Conservation (phyloP, 2,329 filamentous ascomycete species). For the Trematosphaeria pertusa region DNA sequence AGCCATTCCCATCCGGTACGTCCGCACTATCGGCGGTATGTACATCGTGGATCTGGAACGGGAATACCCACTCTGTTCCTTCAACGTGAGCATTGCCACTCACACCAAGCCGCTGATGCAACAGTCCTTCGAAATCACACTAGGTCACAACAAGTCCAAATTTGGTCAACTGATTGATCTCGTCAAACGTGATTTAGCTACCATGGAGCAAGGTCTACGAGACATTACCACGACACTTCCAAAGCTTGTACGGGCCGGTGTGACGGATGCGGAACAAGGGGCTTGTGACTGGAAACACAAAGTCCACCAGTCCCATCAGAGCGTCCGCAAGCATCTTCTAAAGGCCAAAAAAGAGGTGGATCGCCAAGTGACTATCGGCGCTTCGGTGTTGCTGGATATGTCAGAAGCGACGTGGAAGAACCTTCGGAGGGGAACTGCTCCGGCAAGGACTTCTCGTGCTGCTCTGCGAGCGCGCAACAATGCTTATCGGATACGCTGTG, state of each 20-base stretch:
- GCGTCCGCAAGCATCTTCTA: constrained; percentile 1
- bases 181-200: constrained; percentile 24
- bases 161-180: constrained; percentile 29
- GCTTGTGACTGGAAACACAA: constrained; percentile 10
- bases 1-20: constrained; percentile 55
- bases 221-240: constrained; percentile 28
- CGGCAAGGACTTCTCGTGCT: constrained; percentile 33
- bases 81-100: constrained; percentile 57
- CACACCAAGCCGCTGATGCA: constrained; percentile 46
- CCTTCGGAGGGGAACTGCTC: constrained; percentile 31
- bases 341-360: constrained; percentile 17
- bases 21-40: constrained; percentile 59
- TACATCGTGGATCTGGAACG: constrained; percentile 60
- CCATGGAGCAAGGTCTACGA: constrained; percentile 27
- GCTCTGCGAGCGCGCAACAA: constrained; percentile 38
- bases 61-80: constrained; percentile 56
- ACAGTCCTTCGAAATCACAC: constrained; percentile 40
- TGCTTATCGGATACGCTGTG: constrained; percentile 37
- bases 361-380: constrained; percentile 11
- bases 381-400: constrained; percentile 21
- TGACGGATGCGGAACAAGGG: constrained; percentile 13
- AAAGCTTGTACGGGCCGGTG: constrained; percentile 17
- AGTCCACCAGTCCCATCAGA: constrained; percentile 3
- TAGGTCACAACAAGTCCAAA: constrained; percentile 42
- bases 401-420: constrained; percentile 30